phyloP scores from a whole-genome alignment of 352 stramenopile genomes.

The Globisporangium cystogenes region DNA sequence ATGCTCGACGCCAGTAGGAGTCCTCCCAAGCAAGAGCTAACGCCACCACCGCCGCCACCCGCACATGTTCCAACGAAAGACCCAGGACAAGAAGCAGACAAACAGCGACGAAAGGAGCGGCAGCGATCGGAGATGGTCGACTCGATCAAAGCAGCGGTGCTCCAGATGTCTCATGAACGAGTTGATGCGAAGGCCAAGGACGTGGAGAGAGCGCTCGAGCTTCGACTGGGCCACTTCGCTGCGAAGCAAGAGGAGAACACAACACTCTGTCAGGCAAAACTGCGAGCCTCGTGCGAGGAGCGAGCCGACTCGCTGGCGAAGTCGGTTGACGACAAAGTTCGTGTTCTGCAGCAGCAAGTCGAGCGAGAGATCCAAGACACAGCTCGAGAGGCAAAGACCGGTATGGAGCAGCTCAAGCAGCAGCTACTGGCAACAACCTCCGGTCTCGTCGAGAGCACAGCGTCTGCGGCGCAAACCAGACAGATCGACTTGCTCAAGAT shows the following conservation, averaged over 20 bases:
- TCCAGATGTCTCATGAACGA: not conserved
- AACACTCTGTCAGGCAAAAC: not conserved
- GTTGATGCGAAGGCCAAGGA: slow-evolving; percentile 9
- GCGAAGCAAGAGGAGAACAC: not conserved
- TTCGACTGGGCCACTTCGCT: not conserved
- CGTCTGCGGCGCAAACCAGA: slow-evolving; percentile 22
- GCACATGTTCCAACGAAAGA: not conserved
- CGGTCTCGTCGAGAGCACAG: slow-evolving; percentile 16
- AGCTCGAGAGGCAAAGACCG: not conserved
- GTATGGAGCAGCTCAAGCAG: slow-evolving; percentile 14
- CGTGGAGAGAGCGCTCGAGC: slow-evolving; percentile 6
- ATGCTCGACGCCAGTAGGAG: slow-evolving; percentile 8
- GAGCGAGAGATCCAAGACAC: slow-evolving; percentile 7
- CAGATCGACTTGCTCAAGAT: slow-evolving; percentile 24
- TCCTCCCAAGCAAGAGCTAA: slow-evolving; percentile 1
- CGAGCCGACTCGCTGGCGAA: not conserved
- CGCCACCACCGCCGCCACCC: not conserved
- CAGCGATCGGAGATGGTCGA: slow-evolving; percentile 6
- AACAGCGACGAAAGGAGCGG: slow-evolving; percentile 16
- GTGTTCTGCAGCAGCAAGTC: slow-evolving; percentile 13
- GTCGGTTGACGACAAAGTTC: slow-evolving; percentile 16
- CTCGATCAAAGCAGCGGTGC: slow-evolving; percentile 1
- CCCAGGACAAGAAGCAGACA: slow-evolving; percentile 11
- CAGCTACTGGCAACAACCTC: slow-evolving; percentile 16
- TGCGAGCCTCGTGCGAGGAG: not conserved